Evolutionary conservation across 1,284 basidiomycete species (phyloP).

Genomic region (Flammula alnicola): DNA sequence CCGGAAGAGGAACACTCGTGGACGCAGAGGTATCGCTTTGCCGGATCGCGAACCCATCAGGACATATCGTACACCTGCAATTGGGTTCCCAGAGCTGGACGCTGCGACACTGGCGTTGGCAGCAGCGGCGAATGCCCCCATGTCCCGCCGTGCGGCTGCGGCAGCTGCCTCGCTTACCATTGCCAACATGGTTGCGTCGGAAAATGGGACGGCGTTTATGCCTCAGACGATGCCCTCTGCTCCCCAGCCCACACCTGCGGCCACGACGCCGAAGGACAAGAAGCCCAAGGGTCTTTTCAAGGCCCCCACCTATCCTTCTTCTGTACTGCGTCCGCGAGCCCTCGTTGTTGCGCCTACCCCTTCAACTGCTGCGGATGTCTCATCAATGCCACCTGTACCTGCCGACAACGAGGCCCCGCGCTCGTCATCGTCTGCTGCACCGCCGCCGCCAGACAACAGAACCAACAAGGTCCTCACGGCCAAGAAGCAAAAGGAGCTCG

Average conservation of each 20-base stretch:
- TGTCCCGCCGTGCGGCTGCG: slow-evolving; percentile 80
- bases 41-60: slow-evolving; percentile 94
- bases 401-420: slow-evolving; percentile 61
- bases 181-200: slow-evolving; percentile 83
- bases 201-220: slow-evolving; percentile 69
- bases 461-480: slow-evolving; percentile 52
- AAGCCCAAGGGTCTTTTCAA: slow-evolving; percentile 76
- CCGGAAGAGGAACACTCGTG: slow-evolving; percentile 87
- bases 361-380: slow-evolving; percentile 68
- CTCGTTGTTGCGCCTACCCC: slow-evolving; percentile 57
- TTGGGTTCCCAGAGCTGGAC: slow-evolving; percentile 83
- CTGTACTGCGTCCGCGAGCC: slow-evolving; percentile 64
- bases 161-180: slow-evolving; percentile 82
- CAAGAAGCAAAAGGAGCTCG: slow-evolving; percentile 72
- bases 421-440: slow-evolving; percentile 29
- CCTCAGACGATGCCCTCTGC: slow-evolving; percentile 52
- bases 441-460: slow-evolving; percentile 43
- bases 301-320: slow-evolving; percentile 59
- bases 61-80: slow-evolving; percentile 87
- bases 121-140: slow-evolving; percentile 66
- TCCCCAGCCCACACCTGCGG: slow-evolving; percentile 28
- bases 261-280: slow-evolving; percentile 59
- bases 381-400: slow-evolving; percentile 54
- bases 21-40: slow-evolving; percentile 85
- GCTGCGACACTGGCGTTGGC: slow-evolving; percentile 67